Conservation (phyloP, 2,329 filamentous ascomycete genomes). For the Fusarium udum region DNA sequence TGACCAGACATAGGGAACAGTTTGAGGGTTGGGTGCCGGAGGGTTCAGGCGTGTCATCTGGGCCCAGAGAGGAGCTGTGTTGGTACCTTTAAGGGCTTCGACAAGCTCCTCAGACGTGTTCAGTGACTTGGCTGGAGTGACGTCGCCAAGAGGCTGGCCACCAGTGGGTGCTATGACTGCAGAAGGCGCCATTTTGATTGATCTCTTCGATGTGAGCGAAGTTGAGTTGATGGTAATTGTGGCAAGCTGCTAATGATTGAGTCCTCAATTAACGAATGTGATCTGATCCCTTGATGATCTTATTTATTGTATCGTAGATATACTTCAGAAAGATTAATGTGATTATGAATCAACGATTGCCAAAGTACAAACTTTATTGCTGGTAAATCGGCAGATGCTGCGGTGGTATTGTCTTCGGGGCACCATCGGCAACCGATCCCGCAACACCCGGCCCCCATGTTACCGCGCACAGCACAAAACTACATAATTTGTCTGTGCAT, state of each 20-base stretch:
- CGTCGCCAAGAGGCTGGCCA: accelerated
- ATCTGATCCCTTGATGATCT: neutral
- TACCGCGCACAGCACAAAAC: neutral
- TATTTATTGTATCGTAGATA: neutral
- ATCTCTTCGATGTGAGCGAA: neutral
- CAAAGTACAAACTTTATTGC: neutral
- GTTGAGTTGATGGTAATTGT: neutral
- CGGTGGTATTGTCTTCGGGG: neutral
- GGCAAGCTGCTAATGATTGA: accelerated
- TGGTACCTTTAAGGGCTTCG: neutral
- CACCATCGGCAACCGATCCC: neutral
- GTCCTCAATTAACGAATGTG: neutral
- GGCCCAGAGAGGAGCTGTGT: conserved; percentile 55
- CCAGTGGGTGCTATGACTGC: accelerated
- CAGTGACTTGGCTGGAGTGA: neutral
- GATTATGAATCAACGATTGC: neutral
- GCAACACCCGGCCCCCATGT: accelerated
- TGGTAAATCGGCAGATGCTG: neutral
- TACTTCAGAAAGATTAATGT: accelerated
- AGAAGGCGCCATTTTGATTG: neutral
- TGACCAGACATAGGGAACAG: conserved; percentile 51
- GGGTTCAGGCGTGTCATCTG: conserved; percentile 59
- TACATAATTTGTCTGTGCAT: neutral
- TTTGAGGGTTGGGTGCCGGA: conserved; percentile 54
- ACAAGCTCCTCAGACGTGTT: neutral